Conservation (phyloP, 768 basidiomycete genomes). For the Phaeolepiota aurea region DNA sequence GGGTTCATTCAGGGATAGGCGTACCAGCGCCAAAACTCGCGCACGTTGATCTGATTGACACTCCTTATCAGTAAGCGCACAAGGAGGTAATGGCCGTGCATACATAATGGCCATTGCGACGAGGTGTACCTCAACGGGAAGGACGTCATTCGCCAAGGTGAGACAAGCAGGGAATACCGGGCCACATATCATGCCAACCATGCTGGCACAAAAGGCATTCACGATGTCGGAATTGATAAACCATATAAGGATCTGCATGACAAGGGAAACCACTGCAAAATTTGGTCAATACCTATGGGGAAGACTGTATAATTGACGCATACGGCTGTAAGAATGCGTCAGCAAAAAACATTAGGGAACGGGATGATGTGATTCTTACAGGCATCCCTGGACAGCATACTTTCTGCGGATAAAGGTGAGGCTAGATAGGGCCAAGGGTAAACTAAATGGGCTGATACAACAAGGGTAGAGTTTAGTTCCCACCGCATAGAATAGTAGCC, state of each 20-base stretch:
- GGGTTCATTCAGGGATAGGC: background rate
- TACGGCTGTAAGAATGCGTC: background rate
- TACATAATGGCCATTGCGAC: slow-evolving; percentile 36
- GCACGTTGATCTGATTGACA: background rate
- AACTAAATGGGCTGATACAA: background rate
- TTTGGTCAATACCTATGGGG: background rate
- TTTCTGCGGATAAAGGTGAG: slow-evolving; percentile 29
- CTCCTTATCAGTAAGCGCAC: background rate
- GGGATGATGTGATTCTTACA: too few species aligned
- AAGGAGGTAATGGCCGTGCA: slow-evolving; percentile 4
- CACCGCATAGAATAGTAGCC: slow-evolving; percentile 30
- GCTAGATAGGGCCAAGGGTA: too few species aligned
- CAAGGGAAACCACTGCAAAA: background rate
- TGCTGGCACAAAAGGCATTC: slow-evolving; percentile 27
- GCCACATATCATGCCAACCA: slow-evolving; percentile 31
- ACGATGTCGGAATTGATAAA: slow-evolving; percentile 29
- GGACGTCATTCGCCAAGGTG: slow-evolving; percentile 25
- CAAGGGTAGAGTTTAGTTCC: slow-evolving; percentile 4
- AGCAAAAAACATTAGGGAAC: too few species aligned
- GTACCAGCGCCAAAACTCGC: background rate
- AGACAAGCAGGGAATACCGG: slow-evolving; percentile 32
- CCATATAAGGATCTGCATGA: slow-evolving; percentile 23
- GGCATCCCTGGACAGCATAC: slow-evolving; percentile 24
- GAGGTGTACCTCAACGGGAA: slow-evolving; percentile 32
- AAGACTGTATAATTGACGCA: background rate